Percentiles rank a stretch among this genome's conserved stretches.
Evolutionary conservation across 148 eudicot genomes (phyloP).

Genomic region (Mesembryanthemum crystallinum): DNA sequence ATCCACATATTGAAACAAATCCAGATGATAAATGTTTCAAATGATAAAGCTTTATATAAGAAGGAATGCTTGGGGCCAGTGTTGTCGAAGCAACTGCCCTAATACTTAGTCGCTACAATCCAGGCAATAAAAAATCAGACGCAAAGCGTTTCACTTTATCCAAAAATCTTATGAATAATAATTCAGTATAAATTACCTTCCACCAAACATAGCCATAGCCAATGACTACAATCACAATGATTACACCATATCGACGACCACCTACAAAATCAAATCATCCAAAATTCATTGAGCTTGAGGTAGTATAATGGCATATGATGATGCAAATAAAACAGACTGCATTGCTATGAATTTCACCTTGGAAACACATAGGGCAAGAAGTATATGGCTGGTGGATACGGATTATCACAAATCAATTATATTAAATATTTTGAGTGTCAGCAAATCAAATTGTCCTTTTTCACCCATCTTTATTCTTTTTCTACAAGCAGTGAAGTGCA

Average conservation of each 20-base stretch:
- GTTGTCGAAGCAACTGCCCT: not conserved
- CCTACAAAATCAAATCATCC: slow-evolving; percentile 38
- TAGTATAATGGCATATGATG: not conserved
- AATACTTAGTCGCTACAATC: not conserved
- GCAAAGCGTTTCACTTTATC: not conserved
- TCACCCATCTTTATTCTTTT: too few relatives aligned
- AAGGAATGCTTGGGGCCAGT: not conserved
- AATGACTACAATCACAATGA: slow-evolving; percentile 53
- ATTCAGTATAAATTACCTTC: slow-evolving; percentile 62
- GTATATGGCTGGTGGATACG: not conserved
- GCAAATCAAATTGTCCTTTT: too few relatives aligned
- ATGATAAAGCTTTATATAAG: not conserved
- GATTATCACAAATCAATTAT: not conserved
- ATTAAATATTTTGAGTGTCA: too few relatives aligned
- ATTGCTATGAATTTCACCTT: not conserved
- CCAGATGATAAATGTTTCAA: not conserved
- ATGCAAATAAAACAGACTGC: not conserved
- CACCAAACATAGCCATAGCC: slow-evolving; percentile 94
- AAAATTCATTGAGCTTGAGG: slow-evolving; percentile 1
- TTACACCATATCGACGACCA: slow-evolving; percentile 57
- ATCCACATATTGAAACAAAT: not conserved
- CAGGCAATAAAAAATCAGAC: not conserved
- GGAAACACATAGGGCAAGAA: not conserved
- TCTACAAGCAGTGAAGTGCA: too few relatives aligned
- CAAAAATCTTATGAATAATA: not conserved